Conservation (phyloP, 73 alveolate genomes). For the Paramecium sexaurelia region DNA sequence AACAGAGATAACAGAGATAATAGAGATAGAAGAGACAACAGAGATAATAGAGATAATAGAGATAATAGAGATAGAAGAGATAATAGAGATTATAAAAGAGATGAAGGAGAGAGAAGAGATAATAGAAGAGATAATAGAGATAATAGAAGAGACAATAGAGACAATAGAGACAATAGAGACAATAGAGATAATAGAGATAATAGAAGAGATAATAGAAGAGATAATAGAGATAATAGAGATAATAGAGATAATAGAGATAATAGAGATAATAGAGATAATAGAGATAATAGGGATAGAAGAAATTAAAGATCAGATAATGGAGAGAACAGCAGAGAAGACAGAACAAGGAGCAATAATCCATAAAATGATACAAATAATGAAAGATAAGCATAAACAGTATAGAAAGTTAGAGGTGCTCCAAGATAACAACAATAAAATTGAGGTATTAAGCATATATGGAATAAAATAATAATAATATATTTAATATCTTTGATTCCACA, state of each 20-base stretch:
- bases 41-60: constrained; percentile 41
- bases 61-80: neutral
- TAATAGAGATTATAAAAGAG: constrained; percentile 12
- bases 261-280: constrained; percentile 1
- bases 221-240: neutral
- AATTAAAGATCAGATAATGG: neutral
- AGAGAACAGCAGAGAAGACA: neutral
- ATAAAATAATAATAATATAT: neutral
- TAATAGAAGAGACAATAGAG: neutral
- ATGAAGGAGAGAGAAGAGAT: neutral
- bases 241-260: neutral
- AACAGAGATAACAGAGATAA: constrained; percentile 48
- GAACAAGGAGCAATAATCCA: neutral
- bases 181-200: neutral
- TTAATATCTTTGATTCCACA: neutral
- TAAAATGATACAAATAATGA: neutral
- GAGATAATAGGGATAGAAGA: neutral
- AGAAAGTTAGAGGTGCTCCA: neutral
- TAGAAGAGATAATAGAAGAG: neutral
- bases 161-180: neutral
- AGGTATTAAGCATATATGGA: neutral
- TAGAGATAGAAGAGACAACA: constrained; percentile 10
- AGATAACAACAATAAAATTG: neutral
- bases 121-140: neutral
- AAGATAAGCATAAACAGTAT: neutral